A percentile compares a stretch with the other conserved stretches of the same genome.
Conservation (phyloP, 495 filamentous ascomycete species). For the Aspergillus saccharolyticus region DNA sequence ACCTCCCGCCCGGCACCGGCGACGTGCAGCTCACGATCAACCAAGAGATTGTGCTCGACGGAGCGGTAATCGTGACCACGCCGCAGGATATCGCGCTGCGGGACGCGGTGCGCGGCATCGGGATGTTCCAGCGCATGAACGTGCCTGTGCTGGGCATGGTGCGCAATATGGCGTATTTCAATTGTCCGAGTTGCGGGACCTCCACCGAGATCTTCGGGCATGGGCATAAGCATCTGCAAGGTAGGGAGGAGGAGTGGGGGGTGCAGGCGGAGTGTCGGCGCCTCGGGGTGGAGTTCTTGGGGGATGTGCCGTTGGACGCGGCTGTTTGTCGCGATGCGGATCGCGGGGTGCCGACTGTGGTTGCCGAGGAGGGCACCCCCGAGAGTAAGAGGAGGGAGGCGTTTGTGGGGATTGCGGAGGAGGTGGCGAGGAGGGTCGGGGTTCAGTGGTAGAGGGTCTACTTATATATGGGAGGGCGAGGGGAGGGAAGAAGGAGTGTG, state of each 20-base stretch:
- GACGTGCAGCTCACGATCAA: conserved; percentile 91
- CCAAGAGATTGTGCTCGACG: conserved; percentile 83
- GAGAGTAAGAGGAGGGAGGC: conserved; percentile 62
- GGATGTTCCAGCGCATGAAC: conserved; percentile 81
- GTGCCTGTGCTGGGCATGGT: conserved; percentile 85
- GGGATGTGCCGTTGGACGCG: conserved; percentile 85
- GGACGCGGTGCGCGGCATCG: conserved; percentile 83
- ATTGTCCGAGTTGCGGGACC: conserved; percentile 69
- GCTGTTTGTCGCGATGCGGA: conserved; percentile 87
- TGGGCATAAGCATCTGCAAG: conserved; percentile 24
- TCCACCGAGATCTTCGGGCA: conserved; percentile 68
- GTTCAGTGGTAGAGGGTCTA: conserved; percentile 15
- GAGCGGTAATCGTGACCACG: conserved; percentile 86
- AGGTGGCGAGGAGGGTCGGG: conserved; percentile 51
- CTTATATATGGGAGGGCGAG: background rate
- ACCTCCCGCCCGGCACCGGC: conserved; percentile 90
- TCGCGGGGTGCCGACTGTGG: conserved; percentile 83
- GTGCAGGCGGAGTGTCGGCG: conserved; percentile 56
- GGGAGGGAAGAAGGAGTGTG: background rate
- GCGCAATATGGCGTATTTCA: conserved; percentile 89
- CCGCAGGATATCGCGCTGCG: conserved; percentile 86
- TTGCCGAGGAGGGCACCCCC: conserved; percentile 74
- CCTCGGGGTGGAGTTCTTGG: conserved; percentile 68
- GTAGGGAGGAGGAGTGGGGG: conserved; percentile 40
- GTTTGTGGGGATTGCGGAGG: conserved; percentile 65